A percentile compares a stretch with the other conserved stretches of the same genome.
Evolutionary conservation across 345 rosid genomes (phyloP).

Genomic region (Gossypium australe): DNA sequence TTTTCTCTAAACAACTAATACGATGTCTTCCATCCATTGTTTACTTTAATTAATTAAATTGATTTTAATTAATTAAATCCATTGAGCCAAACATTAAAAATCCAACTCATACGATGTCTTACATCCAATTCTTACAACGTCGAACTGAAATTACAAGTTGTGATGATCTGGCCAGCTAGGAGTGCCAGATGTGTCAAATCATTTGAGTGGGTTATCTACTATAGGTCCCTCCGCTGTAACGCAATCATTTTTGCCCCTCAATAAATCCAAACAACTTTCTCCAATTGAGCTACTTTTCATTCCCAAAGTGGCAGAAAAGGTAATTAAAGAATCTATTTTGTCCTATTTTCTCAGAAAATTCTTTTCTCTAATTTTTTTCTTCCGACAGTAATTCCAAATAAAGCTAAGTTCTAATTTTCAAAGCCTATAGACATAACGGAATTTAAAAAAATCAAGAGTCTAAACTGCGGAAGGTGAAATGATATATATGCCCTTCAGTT

Average conservation of each 20-base stretch:
- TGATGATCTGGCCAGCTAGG: conserved; percentile 14
- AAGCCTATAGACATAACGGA: background rate
- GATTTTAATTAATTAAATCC: too few relatives aligned
- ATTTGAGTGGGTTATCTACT: background rate
- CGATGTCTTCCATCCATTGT: too few relatives aligned
- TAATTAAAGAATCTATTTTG: background rate
- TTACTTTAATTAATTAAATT: too few relatives aligned
- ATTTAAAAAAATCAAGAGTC: background rate
- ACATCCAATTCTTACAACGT: too few relatives aligned
- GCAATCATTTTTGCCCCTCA: background rate
- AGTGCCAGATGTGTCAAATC: conserved; percentile 22
- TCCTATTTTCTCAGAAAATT: background rate
- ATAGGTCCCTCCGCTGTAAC: background rate
- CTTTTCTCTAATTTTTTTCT: background rate
- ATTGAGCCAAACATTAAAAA: too few relatives aligned
- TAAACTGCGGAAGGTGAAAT: background rate
- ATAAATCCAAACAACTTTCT: background rate
- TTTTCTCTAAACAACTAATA: too few relatives aligned
- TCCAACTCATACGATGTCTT: too few relatives aligned
- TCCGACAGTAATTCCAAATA: background rate
- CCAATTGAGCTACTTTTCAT: background rate
- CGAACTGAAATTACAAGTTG: background rate
- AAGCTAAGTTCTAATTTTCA: background rate
- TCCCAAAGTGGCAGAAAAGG: conserved; percentile 7
- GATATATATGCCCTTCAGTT: background rate